phyloP scores from a whole-genome alignment of 139 green algal species.

The Chlamydomonas incerta region DNA sequence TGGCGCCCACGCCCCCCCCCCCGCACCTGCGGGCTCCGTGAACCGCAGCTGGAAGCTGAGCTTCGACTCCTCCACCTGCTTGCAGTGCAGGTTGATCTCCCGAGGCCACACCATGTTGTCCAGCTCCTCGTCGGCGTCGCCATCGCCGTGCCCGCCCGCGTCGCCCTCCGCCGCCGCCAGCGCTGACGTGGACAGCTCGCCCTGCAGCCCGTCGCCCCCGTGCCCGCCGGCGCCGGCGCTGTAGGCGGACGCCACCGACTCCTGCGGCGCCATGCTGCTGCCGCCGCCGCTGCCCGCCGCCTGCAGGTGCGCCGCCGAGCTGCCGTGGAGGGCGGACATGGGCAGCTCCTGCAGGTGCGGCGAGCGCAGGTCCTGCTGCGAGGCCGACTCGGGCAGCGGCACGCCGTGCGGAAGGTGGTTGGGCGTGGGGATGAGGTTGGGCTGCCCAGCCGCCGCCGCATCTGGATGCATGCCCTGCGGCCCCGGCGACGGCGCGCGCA shows the following conservation, averaged over 20 bases:
- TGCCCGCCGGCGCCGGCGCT: background rate
- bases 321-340: background rate
- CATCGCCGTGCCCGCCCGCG: background rate
- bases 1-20: no score
- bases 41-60: slow-evolving; percentile 85
- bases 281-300: no score
- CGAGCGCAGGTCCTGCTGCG: slow-evolving; percentile 14
- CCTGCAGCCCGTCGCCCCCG: background rate
- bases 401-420: background rate
- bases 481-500: background rate
- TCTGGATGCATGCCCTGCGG: background rate
- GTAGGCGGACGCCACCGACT: no score
- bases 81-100: slow-evolving; percentile 77
- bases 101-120: background rate
- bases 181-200: no score
- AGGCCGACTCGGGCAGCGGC: background rate
- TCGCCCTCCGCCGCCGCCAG: background rate
- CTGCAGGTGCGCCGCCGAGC: background rate
- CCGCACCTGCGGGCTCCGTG: slow-evolving; percentile 67
- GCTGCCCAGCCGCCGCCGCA: background rate
- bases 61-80: slow-evolving; percentile 72
- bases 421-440: background rate
- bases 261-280: no score
- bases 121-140: slow-evolving; percentile 32
- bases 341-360: slow-evolving; percentile 24